Evolutionary conservation across 495 filamentous ascomycete genomes (phyloP).

Genomic region (Opeltia flavorubescens): DNA sequence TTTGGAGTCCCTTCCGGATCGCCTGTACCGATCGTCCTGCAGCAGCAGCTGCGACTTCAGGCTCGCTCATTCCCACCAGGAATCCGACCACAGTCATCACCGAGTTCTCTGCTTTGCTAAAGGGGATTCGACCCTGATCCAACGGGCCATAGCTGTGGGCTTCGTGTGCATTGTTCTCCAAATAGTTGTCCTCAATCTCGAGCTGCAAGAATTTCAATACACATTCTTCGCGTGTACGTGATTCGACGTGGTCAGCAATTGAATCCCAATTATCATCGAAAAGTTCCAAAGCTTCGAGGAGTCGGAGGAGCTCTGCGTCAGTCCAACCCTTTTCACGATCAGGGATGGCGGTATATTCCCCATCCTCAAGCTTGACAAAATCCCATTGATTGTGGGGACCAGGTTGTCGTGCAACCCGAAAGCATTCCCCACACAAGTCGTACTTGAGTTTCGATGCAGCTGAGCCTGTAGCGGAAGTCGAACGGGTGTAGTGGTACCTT

Average conservation of each 20-base stretch:
- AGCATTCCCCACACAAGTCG: constrained; percentile 83
- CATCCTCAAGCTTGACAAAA: constrained; percentile 80
- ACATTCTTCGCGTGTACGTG: constrained; percentile 88
- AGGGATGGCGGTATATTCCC: constrained; percentile 53
- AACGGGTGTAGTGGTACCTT: constrained; percentile 73
- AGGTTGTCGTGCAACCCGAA: constrained; percentile 65
- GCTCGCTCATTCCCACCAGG: constrained; percentile 76
- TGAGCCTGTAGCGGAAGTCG: constrained; percentile 39
- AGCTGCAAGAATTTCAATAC: constrained; percentile 88
- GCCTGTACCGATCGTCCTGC: constrained; percentile 73
- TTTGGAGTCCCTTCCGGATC: constrained; percentile 60
- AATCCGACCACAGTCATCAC: constrained; percentile 91
- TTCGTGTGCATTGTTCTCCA: constrained; percentile 56
- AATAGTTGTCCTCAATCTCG: constrained; percentile 80
- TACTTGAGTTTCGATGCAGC: constrained; percentile 50
- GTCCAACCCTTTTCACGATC: constrained; percentile 81
- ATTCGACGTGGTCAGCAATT: constrained; percentile 81
- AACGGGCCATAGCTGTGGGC: constrained; percentile 46
- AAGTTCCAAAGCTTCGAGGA: constrained; percentile 80
- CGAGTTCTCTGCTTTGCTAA: constrained; percentile 82
- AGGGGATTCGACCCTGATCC: constrained; percentile 61
- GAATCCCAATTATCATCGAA: constrained; percentile 92
- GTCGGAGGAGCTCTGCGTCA: constrained; percentile 68
- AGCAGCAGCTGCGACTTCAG: constrained; percentile 74
- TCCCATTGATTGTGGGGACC: constrained; percentile 53